Conservation (phyloP, 352 stramenopile genomes). For the Bremia lactucae region DNA sequence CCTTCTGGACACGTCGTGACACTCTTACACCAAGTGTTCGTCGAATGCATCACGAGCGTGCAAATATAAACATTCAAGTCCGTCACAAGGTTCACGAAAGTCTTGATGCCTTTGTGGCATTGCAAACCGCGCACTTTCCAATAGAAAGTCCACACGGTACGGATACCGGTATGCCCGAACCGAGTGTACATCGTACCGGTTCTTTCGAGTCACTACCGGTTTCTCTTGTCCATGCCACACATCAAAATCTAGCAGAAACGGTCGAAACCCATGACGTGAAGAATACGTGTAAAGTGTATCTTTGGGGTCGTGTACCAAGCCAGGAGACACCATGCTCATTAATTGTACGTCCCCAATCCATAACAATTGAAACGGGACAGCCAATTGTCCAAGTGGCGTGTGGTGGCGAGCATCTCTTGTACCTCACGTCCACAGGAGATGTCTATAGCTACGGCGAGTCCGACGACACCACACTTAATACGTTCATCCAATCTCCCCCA, state of each 20-base stretch:
- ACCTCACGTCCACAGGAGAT: constrained; percentile 61
- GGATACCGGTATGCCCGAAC: too few relatives aligned
- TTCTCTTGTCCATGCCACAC: too few relatives aligned
- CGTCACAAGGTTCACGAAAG: constrained; percentile 40
- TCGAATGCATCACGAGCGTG: constrained; percentile 41
- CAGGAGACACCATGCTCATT: constrained; percentile 38
- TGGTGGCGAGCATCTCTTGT: constrained; percentile 66
- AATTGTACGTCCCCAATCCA: constrained; percentile 54
- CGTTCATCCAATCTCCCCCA: neutral
- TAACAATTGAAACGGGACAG: constrained; percentile 42
- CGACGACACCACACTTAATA: constrained; percentile 29
- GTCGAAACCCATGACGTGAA: neutral
- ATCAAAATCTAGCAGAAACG: too few relatives aligned
- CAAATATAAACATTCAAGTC: constrained; percentile 32
- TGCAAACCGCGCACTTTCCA: constrained; percentile 33
- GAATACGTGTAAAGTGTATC: constrained; percentile 28
- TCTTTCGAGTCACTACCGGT: too few relatives aligned
- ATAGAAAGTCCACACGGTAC: constrained; percentile 25
- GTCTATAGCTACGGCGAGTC: constrained; percentile 71
- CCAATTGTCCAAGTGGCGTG: constrained; percentile 64
- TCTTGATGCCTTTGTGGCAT: constrained; percentile 32
- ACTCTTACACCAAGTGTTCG: constrained; percentile 23
- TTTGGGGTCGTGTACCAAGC: constrained; percentile 60
- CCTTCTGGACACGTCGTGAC: constrained; percentile 55
- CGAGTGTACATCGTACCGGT: too few relatives aligned